Conservation (phyloP, 306 rosid species). For the Cucurbita moschata region DNA sequence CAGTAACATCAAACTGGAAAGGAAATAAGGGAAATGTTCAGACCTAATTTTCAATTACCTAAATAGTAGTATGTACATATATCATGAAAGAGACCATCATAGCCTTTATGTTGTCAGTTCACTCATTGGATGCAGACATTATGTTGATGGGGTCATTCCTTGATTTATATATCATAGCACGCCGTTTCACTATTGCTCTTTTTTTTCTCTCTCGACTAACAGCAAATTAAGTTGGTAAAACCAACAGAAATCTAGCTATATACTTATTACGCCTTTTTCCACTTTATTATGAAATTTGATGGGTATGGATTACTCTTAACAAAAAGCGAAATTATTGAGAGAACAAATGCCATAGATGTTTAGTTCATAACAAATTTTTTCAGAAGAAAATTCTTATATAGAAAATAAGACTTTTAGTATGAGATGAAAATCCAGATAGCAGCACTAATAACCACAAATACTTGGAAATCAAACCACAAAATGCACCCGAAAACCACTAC, state of each 20-base stretch:
- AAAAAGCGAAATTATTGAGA: background rate
- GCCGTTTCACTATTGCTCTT: background rate
- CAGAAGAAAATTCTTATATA: background rate
- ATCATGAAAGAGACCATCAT: background rate
- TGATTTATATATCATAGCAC: background rate
- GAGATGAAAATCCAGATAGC: background rate
- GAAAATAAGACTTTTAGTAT: background rate
- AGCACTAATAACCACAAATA: background rate
- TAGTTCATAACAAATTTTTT: background rate
- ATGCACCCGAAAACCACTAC: background rate
- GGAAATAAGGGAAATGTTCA: background rate
- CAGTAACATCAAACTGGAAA: constrained; percentile 64
- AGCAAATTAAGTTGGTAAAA: background rate
- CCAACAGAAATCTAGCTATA: background rate
- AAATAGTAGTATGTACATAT: background rate
- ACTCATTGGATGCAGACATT: background rate
- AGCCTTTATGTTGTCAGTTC: background rate
- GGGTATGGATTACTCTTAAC: background rate
- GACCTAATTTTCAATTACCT: background rate
- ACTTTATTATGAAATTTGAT: background rate
- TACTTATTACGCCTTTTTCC: background rate
- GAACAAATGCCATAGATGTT: background rate
- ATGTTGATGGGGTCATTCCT: background rate
- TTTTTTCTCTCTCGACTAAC: background rate
- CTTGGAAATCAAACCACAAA: background rate